phyloP scores from a whole-genome alignment of 2,329 filamentous ascomycete species.

The Arthrobotrys sphaeroides region DNA sequence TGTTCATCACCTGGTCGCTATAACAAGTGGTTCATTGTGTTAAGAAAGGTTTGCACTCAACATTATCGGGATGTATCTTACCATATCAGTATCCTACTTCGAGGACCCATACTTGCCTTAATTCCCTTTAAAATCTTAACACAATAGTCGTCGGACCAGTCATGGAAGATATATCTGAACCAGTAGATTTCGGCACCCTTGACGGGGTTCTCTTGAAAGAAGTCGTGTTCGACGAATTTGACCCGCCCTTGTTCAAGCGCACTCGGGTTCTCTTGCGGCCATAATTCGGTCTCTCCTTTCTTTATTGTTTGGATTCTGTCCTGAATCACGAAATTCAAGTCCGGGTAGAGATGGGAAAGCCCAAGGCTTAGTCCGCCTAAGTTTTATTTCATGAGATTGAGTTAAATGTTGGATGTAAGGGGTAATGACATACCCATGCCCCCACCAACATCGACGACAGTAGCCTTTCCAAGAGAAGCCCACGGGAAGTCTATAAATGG shows the following conservation, averaged over 20 bases:
- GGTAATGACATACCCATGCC: constrained; percentile 57
- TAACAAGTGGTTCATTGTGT: no score
- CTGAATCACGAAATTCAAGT: constrained; percentile 61
- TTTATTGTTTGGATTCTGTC: constrained; percentile 59
- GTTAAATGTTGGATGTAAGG: no score
- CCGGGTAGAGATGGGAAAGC: constrained; percentile 59
- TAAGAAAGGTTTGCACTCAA: constrained; percentile 53
- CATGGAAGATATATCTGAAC: constrained; percentile 57
- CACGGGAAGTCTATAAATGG: constrained; percentile 58
- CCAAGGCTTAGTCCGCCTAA: constrained; percentile 58
- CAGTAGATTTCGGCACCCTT: constrained; percentile 57
- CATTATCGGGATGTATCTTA: constrained; percentile 42
- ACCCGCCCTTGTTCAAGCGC: constrained; percentile 44
- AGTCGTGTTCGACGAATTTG: constrained; percentile 55
- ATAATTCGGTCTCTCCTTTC: constrained; percentile 55
- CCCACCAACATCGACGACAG: constrained; percentile 59
- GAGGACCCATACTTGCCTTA: constrained; percentile 51
- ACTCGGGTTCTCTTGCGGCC: constrained; percentile 58
- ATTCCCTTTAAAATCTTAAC: constrained; percentile 55
- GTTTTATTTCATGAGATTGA: constrained; percentile 1
- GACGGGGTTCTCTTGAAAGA: constrained; percentile 57
- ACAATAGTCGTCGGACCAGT: constrained; percentile 57
- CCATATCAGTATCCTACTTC: constrained; percentile 42
- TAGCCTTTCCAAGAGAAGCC: constrained; percentile 55
- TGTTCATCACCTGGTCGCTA: constrained; percentile 61